These are phyloP conservation scores for Ophiostoma pallidulum DNA, from an alignment of 2,329 filamentous ascomycete species.

Conservation along the genomic window DNA sequence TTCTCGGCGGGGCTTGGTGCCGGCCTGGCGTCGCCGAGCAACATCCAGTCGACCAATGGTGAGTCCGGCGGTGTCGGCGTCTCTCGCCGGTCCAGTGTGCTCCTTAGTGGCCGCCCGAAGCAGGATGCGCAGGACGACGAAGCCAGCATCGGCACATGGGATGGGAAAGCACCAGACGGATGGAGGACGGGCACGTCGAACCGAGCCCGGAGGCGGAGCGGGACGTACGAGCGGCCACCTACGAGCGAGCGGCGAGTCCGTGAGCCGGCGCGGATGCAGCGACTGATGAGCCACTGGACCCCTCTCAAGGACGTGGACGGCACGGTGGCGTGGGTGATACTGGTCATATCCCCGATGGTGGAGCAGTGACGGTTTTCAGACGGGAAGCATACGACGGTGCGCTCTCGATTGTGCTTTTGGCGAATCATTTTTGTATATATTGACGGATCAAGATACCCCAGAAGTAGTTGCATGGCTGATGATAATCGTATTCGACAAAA, in stretches of 20 bases:
- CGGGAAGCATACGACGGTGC: too few relatives aligned
- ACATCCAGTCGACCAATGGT: background rate
- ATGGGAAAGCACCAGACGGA: background rate
- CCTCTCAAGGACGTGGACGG: conserved; percentile 27
- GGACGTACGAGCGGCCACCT: conserved; percentile 3
- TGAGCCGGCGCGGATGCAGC: conserved; percentile 5
- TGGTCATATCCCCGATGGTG: conserved; percentile 22
- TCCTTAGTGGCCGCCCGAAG: conserved; percentile 3
- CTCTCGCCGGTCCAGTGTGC: conserved; percentile 9
- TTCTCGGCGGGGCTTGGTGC: conserved; percentile 11
- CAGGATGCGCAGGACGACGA: background rate
- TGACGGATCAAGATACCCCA: too few relatives aligned
- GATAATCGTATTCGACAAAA: too few relatives aligned
- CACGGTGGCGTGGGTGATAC: conserved; percentile 24
- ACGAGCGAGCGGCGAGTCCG: background rate
- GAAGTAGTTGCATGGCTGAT: too few relatives aligned
- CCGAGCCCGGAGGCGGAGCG: conserved; percentile 2
- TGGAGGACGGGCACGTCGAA: background rate
- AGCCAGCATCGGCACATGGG: background rate
- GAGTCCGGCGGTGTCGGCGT: background rate
- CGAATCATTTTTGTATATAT: background rate
- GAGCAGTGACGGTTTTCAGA: background rate
- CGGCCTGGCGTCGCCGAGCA: conserved; percentile 10
- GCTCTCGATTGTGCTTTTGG: too few relatives aligned
- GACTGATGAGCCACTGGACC: conserved; percentile 26